Evolutionary conservation across 148 eudicot genomes (phyloP).

Genomic region (Euryodendron excelsum): DNA sequence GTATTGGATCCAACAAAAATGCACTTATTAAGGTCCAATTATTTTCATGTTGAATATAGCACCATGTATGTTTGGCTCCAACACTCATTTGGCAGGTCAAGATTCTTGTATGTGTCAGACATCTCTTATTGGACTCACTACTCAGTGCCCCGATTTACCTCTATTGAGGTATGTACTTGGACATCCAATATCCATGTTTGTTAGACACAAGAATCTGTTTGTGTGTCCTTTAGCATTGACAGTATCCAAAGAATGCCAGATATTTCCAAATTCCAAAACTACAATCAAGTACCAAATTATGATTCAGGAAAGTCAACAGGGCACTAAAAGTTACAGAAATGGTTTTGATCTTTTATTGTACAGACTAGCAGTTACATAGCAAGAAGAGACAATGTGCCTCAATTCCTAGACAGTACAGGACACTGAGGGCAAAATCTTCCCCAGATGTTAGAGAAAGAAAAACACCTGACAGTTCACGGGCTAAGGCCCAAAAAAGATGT

Average conservation of each 20-base stretch:
- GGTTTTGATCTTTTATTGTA: not conserved
- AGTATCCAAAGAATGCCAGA: too few species aligned
- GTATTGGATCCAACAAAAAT: too few species aligned
- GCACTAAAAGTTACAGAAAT: not conserved
- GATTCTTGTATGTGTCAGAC: not conserved
- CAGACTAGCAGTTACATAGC: too few species aligned
- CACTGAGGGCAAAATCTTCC: too few species aligned
- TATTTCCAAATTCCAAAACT: too few species aligned
- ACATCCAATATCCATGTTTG: too few species aligned
- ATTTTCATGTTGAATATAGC: not conserved
- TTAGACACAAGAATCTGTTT: too few species aligned
- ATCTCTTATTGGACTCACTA: not conserved
- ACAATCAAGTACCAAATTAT: not conserved
- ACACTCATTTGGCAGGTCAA: not conserved
- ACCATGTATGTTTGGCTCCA: not conserved
- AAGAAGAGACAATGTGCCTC: too few species aligned
- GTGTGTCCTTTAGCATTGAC: too few species aligned
- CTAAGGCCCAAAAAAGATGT: not conserved
- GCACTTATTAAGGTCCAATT: too few species aligned
- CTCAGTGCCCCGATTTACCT: not conserved
- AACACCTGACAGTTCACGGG: not conserved
- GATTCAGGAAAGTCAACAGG: not conserved
- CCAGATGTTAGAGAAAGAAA: too few species aligned
- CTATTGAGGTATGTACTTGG: not conserved
- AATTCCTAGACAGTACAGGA: too few species aligned